Conservation (phyloP, 768 basidiomycete genomes). For the Leucocoprinus leucothites region DNA sequence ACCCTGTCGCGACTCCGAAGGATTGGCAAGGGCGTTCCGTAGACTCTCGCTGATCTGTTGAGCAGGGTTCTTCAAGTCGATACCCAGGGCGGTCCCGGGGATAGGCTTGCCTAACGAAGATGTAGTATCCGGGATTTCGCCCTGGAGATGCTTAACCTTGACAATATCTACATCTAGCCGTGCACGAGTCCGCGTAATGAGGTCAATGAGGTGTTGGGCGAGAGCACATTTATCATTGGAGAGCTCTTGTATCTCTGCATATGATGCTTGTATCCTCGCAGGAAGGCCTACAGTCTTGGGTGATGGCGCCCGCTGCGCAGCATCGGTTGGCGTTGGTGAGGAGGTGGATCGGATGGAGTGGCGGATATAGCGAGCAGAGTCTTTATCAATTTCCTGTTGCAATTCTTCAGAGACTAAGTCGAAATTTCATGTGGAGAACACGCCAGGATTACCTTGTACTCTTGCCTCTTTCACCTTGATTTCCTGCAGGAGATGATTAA, state of each 20-base stretch:
- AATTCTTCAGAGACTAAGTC: constrained; percentile 30
- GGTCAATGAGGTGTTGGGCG: constrained; percentile 45
- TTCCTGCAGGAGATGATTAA: constrained; percentile 49
- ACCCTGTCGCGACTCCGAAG: constrained; percentile 22
- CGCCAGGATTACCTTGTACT: constrained; percentile 38
- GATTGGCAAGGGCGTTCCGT: constrained; percentile 35
- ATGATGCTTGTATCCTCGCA: constrained; percentile 41
- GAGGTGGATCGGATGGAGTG: constrained; percentile 35
- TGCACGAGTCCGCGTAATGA: constrained; percentile 43
- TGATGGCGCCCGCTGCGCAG: constrained; percentile 31
- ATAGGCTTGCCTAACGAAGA: constrained; percentile 3
- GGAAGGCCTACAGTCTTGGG: constrained; percentile 36
- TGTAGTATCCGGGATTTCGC: constrained; percentile 35
- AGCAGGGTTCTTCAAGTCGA: constrained; percentile 29
- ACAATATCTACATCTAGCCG: constrained; percentile 49
- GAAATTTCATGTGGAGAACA: background rate
- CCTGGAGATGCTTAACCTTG: constrained; percentile 44
- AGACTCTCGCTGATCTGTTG: constrained; percentile 41
- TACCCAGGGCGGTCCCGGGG: constrained; percentile 7
- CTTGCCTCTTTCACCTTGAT: constrained; percentile 44
- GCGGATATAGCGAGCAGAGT: constrained; percentile 47
- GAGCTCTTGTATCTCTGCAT: constrained; percentile 42
- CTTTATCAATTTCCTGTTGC: constrained; percentile 48
- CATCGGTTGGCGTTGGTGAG: constrained; percentile 19
- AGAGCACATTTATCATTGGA: constrained; percentile 44